phyloP scores from a whole-genome alignment of 768 basidiomycete species.

The Guyanaporus albipodus region DNA sequence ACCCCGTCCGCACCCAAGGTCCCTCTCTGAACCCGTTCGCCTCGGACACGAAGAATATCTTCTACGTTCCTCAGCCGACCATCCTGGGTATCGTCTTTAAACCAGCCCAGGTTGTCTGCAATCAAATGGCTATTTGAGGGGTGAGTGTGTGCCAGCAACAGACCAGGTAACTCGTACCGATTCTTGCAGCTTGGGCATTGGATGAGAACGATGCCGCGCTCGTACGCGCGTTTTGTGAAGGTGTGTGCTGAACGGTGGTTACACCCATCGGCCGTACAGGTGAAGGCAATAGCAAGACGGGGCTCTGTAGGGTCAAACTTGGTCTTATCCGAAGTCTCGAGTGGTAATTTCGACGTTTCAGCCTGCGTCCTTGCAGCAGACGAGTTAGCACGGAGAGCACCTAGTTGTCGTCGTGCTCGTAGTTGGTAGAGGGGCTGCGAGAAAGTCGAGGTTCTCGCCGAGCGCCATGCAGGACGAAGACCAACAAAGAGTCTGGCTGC shows the following conservation, averaged over 20 bases:
- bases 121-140: constrained; percentile 61
- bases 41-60: constrained; percentile 71
- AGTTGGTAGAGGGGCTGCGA: constrained; percentile 33
- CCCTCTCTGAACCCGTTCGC: constrained; percentile 66
- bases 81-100: constrained; percentile 73
- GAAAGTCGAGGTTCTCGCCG: constrained; percentile 35
- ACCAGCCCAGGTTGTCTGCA: constrained; percentile 91
- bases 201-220: constrained; percentile 84
- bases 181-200: constrained; percentile 90
- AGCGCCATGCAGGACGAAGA: constrained; percentile 42
- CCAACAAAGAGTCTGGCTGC: constrained; percentile 44
- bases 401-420: constrained; percentile 37
- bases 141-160: background rate
- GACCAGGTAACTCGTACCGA: constrained; percentile 46
- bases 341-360: background rate
- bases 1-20: constrained; percentile 45
- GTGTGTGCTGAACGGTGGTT: constrained; percentile 80
- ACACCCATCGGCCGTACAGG: constrained; percentile 77
- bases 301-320: constrained; percentile 49
- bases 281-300: constrained; percentile 73
- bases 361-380: constrained; percentile 5
- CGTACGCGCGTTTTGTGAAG: constrained; percentile 82
- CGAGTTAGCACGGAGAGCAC: constrained; percentile 20
- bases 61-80: constrained; percentile 79
- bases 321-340: constrained; percentile 5